Conservation (phyloP, 2,329 filamentous ascomycete genomes). For the Xylaria sp. region DNA sequence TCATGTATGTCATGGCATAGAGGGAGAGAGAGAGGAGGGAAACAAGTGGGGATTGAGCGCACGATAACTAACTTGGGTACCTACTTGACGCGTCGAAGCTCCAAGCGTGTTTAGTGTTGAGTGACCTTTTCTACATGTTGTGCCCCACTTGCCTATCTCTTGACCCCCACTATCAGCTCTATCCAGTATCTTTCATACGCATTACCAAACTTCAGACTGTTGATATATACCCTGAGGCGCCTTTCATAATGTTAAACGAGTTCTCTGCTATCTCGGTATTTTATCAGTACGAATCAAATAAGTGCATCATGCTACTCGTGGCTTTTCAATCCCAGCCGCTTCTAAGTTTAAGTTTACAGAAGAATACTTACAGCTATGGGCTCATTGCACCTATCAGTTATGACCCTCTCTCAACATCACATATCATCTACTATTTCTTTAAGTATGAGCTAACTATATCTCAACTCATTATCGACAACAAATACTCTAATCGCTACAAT, state of each 20-base stretch:
- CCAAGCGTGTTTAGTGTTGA: conserved; percentile 37
- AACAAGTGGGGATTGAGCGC: conserved; percentile 28
- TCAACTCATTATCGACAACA: neutral
- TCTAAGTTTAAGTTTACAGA: no score
- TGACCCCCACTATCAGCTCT: neutral
- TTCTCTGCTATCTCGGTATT: no score
- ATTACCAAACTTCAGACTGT: neutral
- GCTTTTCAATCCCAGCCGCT: no score
- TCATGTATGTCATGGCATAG: conserved; percentile 1
- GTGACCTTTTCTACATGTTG: conserved; percentile 5
- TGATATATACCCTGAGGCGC: neutral
- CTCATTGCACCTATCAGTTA: no score
- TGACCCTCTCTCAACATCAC: no score
- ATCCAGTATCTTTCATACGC: no score
- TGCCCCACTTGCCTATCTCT: conserved; percentile 18
- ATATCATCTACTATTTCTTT: neutral
- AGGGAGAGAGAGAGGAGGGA: conserved; percentile 15
- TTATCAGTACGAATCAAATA: neutral
- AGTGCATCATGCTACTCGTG: neutral
- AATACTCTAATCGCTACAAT: neutral
- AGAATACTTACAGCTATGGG: no score
- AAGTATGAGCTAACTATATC: neutral
- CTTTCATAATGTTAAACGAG: neutral
- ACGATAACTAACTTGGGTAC: conserved; percentile 17
- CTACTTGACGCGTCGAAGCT: conserved; percentile 40